Evolutionary conservation across 2,329 filamentous ascomycete genomes (phyloP).

Genomic region (Sarocladium kiliense): DNA sequence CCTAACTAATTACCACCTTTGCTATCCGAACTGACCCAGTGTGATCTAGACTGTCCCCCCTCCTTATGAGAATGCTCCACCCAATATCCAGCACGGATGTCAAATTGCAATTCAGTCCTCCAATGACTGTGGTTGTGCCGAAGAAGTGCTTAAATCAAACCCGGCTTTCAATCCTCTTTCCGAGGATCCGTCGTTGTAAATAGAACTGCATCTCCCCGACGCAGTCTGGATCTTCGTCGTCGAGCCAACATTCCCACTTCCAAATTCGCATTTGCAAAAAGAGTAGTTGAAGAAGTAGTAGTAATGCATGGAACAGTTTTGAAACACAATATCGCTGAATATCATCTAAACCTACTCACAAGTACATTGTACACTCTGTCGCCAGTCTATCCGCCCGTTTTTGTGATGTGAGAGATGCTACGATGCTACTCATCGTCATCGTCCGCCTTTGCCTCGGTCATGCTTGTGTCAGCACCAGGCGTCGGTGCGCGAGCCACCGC

Average conservation of each 20-base stretch:
- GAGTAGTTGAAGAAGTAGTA: too few species aligned
- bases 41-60: background rate
- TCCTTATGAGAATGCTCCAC: too few species aligned
- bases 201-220: background rate
- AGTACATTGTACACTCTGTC: conserved; percentile 10
- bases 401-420: background rate
- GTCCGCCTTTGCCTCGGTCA: conserved; percentile 14
- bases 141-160: conserved; percentile 92
- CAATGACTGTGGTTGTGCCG: conserved; percentile 93
- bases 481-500: conserved; percentile 11
- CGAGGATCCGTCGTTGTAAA: background rate
- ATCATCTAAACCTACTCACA: background rate
- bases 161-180: conserved; percentile 10
- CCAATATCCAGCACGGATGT: conserved; percentile 78
- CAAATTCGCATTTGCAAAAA: background rate
- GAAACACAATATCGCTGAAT: conserved; percentile 2
- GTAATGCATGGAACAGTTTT: too few species aligned
- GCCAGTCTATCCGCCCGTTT: conserved; percentile 13
- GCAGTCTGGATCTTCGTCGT: background rate
- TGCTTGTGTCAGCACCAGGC: conserved; percentile 7
- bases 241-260: background rate
- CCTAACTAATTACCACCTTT: background rate
- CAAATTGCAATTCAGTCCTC: conserved; percentile 93
- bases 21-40: background rate
- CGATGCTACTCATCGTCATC: conserved; percentile 9